Evolutionary conservation across 176 grass and related monocot genomes (phyloP).

Genomic region (Hyparrhenia diplandra): DNA sequence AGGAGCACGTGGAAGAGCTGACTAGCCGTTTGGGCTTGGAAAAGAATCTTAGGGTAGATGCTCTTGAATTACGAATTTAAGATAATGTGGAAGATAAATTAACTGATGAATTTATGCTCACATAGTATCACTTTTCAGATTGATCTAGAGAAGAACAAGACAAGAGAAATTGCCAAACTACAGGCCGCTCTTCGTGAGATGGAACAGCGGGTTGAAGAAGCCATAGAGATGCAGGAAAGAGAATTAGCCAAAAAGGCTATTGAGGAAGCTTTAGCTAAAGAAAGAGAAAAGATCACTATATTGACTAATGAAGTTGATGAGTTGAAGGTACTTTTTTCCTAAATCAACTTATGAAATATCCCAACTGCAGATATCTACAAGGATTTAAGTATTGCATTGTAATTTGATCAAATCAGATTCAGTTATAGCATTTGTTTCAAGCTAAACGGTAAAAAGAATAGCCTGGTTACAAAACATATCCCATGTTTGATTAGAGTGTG

Average conservation of each 20-base stretch:
- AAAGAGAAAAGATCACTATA: slow-evolving; percentile 47
- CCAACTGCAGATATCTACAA: not conserved
- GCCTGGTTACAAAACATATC: not conserved
- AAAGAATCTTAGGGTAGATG: slow-evolving; percentile 57
- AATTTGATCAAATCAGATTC: not conserved
- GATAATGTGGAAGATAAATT: slow-evolving; percentile 9
- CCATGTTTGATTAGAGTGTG: not conserved
- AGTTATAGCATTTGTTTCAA: not conserved
- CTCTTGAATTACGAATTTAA: slow-evolving; percentile 23
- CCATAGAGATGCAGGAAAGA: slow-evolving; percentile 43
- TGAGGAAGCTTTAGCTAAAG: slow-evolving; percentile 61
- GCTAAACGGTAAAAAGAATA: not conserved
- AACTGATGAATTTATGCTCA: slow-evolving; percentile 19
- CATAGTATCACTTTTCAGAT: slow-evolving; percentile 27
- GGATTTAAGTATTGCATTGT: not conserved
- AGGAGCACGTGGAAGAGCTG: slow-evolving; percentile 61
- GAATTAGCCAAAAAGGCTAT: slow-evolving; percentile 48
- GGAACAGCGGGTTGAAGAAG: slow-evolving; percentile 51
- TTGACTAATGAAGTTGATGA: slow-evolving; percentile 50
- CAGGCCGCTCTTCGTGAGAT: slow-evolving; percentile 49
- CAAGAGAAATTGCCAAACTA: slow-evolving; percentile 57
- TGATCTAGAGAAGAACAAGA: slow-evolving; percentile 62
- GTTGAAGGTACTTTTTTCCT: slow-evolving; percentile 44
- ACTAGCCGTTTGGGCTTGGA: slow-evolving; percentile 55
- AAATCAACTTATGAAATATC: not conserved